Percentiles rank a stretch among this genome's conserved stretches.
Conservation (phyloP, 208 protist genomes). For the Leishmania braziliensis region DNA sequence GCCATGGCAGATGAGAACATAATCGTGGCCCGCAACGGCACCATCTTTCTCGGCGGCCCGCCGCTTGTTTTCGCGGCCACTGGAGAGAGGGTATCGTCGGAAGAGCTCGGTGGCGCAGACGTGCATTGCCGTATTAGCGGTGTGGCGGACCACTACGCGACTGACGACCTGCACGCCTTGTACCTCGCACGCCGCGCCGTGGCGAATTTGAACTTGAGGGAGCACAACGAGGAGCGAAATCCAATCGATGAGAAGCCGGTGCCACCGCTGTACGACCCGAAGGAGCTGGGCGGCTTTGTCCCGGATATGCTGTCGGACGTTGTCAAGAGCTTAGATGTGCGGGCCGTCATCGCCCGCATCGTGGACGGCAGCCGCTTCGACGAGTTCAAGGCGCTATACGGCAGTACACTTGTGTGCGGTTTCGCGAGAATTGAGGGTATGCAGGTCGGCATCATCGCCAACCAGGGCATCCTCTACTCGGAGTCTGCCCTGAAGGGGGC, state of each 20-base stretch:
- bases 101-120: conserved; percentile 96
- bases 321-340: conserved; percentile 90
- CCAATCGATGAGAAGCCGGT: conserved; percentile 23
- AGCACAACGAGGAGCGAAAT: too few species aligned
- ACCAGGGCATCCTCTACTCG: conserved; percentile 96
- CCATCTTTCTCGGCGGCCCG: conserved; percentile 96
- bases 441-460: conserved; percentile 96
- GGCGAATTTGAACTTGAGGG: conserved; percentile 34
- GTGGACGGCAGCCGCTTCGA: conserved; percentile 94
- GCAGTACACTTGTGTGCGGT: conserved; percentile 92
- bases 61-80: conserved; percentile 94
- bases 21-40: conserved; percentile 94
- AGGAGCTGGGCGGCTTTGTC: conserved; percentile 92
- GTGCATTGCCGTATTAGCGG: conserved; percentile 92
- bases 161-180: conserved; percentile 91
- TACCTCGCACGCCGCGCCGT: conserved; percentile 87
- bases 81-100: conserved; percentile 91
- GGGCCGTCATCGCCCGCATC: conserved; percentile 90
- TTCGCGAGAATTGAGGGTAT: conserved; percentile 94
- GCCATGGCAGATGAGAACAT: conserved; percentile 96
- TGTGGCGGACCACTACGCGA: conserved; percentile 94
- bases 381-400: conserved; percentile 96
- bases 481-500: conserved; percentile 92
- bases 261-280: conserved; percentile 83
- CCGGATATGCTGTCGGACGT: conserved; percentile 83